Percentiles rank a stretch among this genome's conserved stretches.
Evolutionary conservation across 2,329 filamentous ascomycete species (phyloP).

Genomic region (Zymoseptoria brevis): DNA sequence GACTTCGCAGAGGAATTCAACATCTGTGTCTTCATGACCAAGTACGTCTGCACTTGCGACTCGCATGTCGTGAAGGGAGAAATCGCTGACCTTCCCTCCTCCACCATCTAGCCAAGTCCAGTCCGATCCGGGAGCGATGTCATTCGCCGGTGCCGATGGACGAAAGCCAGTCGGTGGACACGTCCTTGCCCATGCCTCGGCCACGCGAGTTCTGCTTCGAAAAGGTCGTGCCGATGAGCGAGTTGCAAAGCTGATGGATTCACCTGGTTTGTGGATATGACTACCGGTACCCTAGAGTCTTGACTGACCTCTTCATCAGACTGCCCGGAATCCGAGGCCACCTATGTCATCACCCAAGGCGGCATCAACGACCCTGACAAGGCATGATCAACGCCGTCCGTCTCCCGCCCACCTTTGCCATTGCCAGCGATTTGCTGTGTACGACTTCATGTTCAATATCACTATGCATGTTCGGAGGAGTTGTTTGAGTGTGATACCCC

Average conservation of each 20-base stretch:
- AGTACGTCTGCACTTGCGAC: conserved; percentile 24
- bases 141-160: conserved; percentile 60
- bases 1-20: conserved; percentile 67
- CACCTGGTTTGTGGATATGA: conserved; percentile 44
- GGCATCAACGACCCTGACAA: conserved; percentile 63
- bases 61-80: background rate
- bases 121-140: conserved; percentile 60
- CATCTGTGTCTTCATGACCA: conserved; percentile 57
- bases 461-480: background rate
- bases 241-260: conserved; percentile 62
- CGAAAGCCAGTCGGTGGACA: conserved; percentile 61
- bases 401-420: background rate
- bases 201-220: conserved; percentile 57
- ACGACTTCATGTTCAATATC: background rate
- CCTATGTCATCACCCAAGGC: conserved; percentile 61
- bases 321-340: conserved; percentile 61
- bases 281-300: background rate
- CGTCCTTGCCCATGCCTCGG: conserved; percentile 60
- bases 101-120: conserved; percentile 48
- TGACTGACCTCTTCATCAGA: conserved; percentile 38
- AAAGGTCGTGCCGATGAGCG: conserved; percentile 63
- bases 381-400: conserved; percentile 30
- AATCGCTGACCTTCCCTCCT: background rate
- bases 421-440: background rate
- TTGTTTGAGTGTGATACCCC: background rate